Evolutionary conservation across 2,329 filamentous ascomycete genomes (phyloP).

Genomic region (Pseudogymnoascus sp.): DNA sequence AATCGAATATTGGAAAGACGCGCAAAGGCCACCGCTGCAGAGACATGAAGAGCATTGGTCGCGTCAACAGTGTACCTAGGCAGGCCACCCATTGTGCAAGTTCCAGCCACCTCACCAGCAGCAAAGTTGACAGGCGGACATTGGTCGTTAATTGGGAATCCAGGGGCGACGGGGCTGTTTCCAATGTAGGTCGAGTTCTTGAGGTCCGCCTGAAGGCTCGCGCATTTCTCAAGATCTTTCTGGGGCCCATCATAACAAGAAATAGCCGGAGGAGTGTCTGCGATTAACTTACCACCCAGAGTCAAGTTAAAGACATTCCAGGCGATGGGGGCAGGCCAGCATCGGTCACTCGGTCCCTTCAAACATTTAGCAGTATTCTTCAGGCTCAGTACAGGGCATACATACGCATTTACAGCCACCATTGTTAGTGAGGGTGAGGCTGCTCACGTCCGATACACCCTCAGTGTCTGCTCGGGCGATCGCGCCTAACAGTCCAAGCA

Average conservation of each 20-base stretch:
- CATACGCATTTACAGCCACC: slow-evolving; percentile 4
- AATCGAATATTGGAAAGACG: slow-evolving; percentile 37
- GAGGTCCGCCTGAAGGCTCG: slow-evolving; percentile 24
- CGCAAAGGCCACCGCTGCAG: slow-evolving; percentile 37
- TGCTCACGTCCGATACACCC: neutral
- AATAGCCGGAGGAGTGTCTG: slow-evolving; percentile 27
- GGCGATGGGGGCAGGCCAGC: slow-evolving; percentile 28
- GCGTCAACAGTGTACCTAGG: slow-evolving; percentile 34
- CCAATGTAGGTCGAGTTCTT: slow-evolving; percentile 31
- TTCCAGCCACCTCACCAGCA: slow-evolving; percentile 19
- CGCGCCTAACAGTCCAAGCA: neutral
- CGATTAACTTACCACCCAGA: slow-evolving; percentile 29
- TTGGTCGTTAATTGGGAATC: slow-evolving; percentile 39
- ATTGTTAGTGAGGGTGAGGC: neutral
- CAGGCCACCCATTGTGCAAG: slow-evolving; percentile 32
- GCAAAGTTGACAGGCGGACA: slow-evolving; percentile 30
- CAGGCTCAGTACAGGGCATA: neutral
- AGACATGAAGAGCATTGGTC: slow-evolving; percentile 30
- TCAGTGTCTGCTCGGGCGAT: neutral
- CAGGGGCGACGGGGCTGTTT: slow-evolving; percentile 31
- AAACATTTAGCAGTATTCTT: neutral
- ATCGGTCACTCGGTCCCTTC: slow-evolving; percentile 16
- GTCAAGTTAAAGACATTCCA: slow-evolving; percentile 31
- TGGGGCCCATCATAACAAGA: slow-evolving; percentile 30
- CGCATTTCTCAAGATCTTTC: slow-evolving; percentile 29